Percentiles rank a stretch among this genome's conserved stretches.
These are phyloP conservation scores for Syncephalastrum monosporum DNA, from an alignment of 371 early-diverging fungal genomes.

Conservation along the genomic window DNA sequence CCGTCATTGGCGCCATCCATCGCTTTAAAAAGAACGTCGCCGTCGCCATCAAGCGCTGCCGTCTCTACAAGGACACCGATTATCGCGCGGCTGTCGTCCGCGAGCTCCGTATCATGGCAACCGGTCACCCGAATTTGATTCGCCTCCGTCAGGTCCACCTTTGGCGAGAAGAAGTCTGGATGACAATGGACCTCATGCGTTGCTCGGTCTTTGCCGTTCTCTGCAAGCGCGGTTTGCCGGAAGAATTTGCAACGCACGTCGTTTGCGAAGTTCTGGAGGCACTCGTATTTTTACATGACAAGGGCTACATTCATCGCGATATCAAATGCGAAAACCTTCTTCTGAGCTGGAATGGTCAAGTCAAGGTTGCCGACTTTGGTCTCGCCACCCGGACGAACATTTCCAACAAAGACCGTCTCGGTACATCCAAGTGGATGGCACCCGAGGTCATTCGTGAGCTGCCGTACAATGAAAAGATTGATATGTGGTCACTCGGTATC, in stretches of 20 bases:
- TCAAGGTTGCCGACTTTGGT: slow-evolving; percentile 49
- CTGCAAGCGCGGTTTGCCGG: slow-evolving; percentile 32
- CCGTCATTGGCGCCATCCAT: slow-evolving; percentile 31
- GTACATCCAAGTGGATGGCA: slow-evolving; percentile 51
- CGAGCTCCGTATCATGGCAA: slow-evolving; percentile 42
- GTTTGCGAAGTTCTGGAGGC: slow-evolving; percentile 39
- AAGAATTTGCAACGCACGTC: slow-evolving; percentile 35
- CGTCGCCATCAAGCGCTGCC: slow-evolving; percentile 39
- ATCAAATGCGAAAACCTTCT: slow-evolving; percentile 46
- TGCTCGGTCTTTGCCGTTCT: slow-evolving; percentile 42
- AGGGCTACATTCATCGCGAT: slow-evolving; percentile 45
- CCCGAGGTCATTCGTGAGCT: slow-evolving; percentile 40
- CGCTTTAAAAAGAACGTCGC: slow-evolving; percentile 21
- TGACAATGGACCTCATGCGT: slow-evolving; percentile 45
- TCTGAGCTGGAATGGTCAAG: slow-evolving; percentile 33
- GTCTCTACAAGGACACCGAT: slow-evolving; percentile 30
- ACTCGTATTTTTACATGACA: slow-evolving; percentile 29
- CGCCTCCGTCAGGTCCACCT: slow-evolving; percentile 28
- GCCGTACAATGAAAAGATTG: slow-evolving; percentile 38
- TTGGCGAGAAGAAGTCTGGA: slow-evolving; percentile 36
- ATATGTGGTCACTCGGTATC: slow-evolving; percentile 45
- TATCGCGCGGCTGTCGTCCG: slow-evolving; percentile 40
- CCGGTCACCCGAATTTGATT: slow-evolving; percentile 35
- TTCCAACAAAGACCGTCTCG: slow-evolving; percentile 32
- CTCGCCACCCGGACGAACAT: slow-evolving; percentile 31